Evolutionary conservation across 495 filamentous ascomycete species (phyloP).

Genomic region (Neurospora intermedia): DNA sequence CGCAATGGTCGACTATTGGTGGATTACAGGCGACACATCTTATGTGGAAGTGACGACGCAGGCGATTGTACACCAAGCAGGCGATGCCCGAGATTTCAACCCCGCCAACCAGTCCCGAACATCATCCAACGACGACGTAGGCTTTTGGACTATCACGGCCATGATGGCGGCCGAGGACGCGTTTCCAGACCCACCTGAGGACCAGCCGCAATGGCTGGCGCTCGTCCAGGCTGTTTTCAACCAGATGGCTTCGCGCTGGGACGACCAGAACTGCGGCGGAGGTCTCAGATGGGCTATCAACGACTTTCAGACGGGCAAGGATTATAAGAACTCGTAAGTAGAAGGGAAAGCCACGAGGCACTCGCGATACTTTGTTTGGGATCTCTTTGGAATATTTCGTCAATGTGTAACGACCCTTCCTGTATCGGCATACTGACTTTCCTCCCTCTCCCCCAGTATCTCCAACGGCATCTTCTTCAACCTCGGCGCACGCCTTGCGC

Average conservation of each 20-base stretch:
- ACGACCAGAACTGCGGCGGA: constrained; percentile 55
- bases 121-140: constrained; percentile 76
- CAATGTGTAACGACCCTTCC: not conserved
- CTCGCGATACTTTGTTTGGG: not conserved
- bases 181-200: constrained; percentile 53
- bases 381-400: not conserved
- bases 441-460: constrained; percentile 24
- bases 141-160: constrained; percentile 75
- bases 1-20: constrained; percentile 73
- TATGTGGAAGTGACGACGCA: constrained; percentile 62
- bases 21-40: constrained; percentile 60
- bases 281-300: constrained; percentile 83
- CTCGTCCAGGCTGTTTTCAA: constrained; percentile 74
- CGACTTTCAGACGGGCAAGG: constrained; percentile 68
- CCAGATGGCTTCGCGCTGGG: constrained; percentile 57
- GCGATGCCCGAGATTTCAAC: constrained; percentile 60
- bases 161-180: constrained; percentile 75
- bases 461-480: constrained; percentile 76
- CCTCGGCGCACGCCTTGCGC: constrained; percentile 62
- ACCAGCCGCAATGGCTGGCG: constrained; percentile 64
- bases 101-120: constrained; percentile 70
- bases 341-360: not conserved
- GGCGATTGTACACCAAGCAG: constrained; percentile 61
- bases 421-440: not conserved
- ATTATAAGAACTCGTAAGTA: constrained; percentile 57